Base-by-base conservation (phyloP, 2,329 filamentous ascomycete genomes). In the Aspergillus hortae region DNA sequence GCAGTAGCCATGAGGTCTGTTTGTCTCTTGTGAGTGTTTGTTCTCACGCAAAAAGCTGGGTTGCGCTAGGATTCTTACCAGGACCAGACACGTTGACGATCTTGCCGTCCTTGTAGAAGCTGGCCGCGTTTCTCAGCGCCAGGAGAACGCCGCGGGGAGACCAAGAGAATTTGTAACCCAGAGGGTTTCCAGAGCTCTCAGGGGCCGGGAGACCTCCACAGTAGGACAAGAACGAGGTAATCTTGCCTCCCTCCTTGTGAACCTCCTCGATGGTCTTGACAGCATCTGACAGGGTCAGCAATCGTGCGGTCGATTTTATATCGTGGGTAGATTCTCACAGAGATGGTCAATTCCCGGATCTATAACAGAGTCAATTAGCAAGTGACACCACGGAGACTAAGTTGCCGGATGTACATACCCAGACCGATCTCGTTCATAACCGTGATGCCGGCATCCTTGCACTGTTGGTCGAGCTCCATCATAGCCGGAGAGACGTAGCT, bases 401-500 rank as follows among this genome's bases (percentile, higher is more conserved):
- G 10, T 30, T 10, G 7, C 10, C 7, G 7, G 11, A 9, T 17
- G 35, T 38, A 38, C 35, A 38, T 38, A 56, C 76, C 74, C 54
- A 88, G 68, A 56, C 90, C 90, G 68, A 95, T 95, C 82, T 97
- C 92, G 76, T 97, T 96, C 88, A 96, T 92, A 69, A 96, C 92
- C 10, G 90, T 95, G 69, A 96, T 96, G 56, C 91, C 92, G 15
- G 92, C 92, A 57, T 87, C 88, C 81, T 96, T 95, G 71, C 82
- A 85, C 63, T 87, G 78, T 64, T 85, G 79, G 66, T 96, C 88
- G 46, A 97, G 84, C 78, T 92, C 92, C 76, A 87, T 74, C 91
- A 96, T 96, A 59, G 90, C 89, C 3, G 90, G 90, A 4, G 89
- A 95, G 61, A 96, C 89, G 69, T 97, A 97, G 60, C 85, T 90